Base-by-base conservation (phyloP, 2,329 filamentous ascomycete genomes). In the Xylariaceae sp. region DNA sequence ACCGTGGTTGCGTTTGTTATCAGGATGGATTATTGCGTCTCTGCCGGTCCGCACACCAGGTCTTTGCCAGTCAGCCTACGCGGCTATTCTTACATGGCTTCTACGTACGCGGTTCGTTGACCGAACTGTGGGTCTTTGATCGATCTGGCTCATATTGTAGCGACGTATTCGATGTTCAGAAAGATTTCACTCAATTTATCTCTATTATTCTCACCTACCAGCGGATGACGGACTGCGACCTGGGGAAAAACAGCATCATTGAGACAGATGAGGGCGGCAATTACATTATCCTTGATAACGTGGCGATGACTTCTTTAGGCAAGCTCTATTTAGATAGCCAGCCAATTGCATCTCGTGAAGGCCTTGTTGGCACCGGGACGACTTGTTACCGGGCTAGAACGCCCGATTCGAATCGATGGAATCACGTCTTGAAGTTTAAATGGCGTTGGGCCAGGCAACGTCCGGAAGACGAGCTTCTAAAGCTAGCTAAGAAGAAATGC, bases 41-140 rank as follows among this genome's bases (percentile, higher is more conserved):
- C 52, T 62, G 63, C 16, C 49, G 48, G 45, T 60, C 56, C 14
- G 63, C 65, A 46, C 19, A 60, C 7, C 19, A 57, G 48, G 64
- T 74, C 21, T 75, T 75, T 42, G 50, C 52, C 20, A 65, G 51
- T 51, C 70, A 75, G 55, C 67, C 69, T 18, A 69, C 66, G 10
- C 70, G 70, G n/a, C 64, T 68, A 45, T 75, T 74, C 57, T 55
- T 75, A 41, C 70, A 74, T 57, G 73, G 70, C 52, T 74, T 75
- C 50, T 70, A 70, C 54, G 66, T 75, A 45, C 65, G 67, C 42
- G 68, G 66, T 19, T 66, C 67, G 21, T 43, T 65, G 14, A 57
- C 73, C 2, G 71, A 74, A 54, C 53, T 72, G 41, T 75, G 70
- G 71, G 64, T 71, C 41, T 75, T 75, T 63, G 73, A 74, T 63